Evolutionary conservation across 306 rosid genomes (phyloP).

Genomic region (Cotoneaster glaucophyllus): DNA sequence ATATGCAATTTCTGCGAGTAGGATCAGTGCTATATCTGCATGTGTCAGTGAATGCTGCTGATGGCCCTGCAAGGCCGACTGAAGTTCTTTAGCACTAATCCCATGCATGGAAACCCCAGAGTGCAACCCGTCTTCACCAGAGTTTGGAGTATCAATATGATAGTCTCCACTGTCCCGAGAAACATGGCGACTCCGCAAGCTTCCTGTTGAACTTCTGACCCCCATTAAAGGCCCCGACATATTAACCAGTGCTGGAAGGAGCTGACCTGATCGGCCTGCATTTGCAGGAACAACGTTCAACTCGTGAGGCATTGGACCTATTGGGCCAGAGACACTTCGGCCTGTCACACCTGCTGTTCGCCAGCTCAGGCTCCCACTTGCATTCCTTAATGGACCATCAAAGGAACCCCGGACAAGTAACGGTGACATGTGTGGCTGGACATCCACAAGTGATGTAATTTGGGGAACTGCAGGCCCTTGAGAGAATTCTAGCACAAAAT

Average conservation of each 20-base stretch:
- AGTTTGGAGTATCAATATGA: constrained; percentile 95
- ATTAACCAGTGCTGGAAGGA: constrained; percentile 84
- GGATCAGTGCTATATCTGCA: constrained; percentile 97
- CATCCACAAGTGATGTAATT: constrained; percentile 78
- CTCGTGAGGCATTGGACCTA: constrained; percentile 98
- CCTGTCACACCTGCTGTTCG: constrained; percentile 94
- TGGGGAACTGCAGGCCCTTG: constrained; percentile 94
- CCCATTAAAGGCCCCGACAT: constrained; percentile 99
- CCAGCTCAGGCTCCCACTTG: constrained; percentile 99
- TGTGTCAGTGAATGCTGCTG: constrained; percentile 95
- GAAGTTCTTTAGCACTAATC: constrained; percentile 89
- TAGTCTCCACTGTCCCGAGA: constrained; percentile 99
- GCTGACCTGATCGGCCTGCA: constrained; percentile 91
- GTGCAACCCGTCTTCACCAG: constrained; percentile 88
- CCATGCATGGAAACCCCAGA: constrained; percentile 59
- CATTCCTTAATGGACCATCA: constrained; percentile 96
- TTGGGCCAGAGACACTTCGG: constrained; percentile 92
- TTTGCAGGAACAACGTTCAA: constrained; percentile 77
- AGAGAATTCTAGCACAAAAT: constrained; percentile 88
- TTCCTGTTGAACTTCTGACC: constrained; percentile 96
- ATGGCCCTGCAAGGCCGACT: constrained; percentile 98
- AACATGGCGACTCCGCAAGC: constrained; percentile 91
- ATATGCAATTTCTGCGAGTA: constrained; percentile 96
- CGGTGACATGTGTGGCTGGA: constrained; percentile 98
- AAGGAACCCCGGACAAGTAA: constrained; percentile 98